Evolutionary conservation across 495 filamentous ascomycete species (phyloP).

Genomic region (Neurospora intermedia): DNA sequence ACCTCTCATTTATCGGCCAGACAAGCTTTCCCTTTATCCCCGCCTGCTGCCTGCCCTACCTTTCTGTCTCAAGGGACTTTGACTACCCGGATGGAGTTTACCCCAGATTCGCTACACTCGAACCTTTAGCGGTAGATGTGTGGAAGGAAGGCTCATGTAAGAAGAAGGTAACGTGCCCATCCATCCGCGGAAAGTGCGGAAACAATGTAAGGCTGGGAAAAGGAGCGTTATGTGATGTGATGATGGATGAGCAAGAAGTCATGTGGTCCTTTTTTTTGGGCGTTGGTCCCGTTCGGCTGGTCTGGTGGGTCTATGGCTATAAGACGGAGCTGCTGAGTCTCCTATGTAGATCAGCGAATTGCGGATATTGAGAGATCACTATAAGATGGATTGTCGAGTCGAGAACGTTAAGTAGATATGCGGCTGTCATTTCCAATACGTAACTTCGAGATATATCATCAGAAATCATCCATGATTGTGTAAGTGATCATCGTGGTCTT

Average conservation of each 20-base stretch:
- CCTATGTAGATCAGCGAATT: not conserved
- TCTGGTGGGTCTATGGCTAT: not conserved
- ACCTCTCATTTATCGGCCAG: not conserved
- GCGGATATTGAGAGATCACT: not conserved
- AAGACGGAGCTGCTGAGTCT: not conserved
- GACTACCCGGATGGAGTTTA: not conserved
- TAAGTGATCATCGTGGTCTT: not conserved
- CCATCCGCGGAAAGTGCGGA: not conserved
- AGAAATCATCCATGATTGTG: not conserved
- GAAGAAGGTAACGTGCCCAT: not conserved
- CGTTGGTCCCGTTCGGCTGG: not conserved
- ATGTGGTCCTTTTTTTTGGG: not conserved
- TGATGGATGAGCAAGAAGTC: not conserved
- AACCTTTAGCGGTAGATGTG: not conserved
- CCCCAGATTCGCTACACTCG: not conserved
- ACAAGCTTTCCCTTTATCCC: not conserved
- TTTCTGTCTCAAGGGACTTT: not conserved
- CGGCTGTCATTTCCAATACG: not conserved
- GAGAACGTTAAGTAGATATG: not conserved
- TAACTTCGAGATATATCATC: not conserved
- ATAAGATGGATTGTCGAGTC: not conserved
- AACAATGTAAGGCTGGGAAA: not conserved
- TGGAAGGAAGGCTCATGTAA: not conserved
- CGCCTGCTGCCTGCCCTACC: not conserved
- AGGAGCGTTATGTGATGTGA: not conserved